These are phyloP conservation scores for Lachnellula suecica DNA, from an alignment of 2,329 filamentous ascomycete species.

Conservation along the genomic window DNA sequence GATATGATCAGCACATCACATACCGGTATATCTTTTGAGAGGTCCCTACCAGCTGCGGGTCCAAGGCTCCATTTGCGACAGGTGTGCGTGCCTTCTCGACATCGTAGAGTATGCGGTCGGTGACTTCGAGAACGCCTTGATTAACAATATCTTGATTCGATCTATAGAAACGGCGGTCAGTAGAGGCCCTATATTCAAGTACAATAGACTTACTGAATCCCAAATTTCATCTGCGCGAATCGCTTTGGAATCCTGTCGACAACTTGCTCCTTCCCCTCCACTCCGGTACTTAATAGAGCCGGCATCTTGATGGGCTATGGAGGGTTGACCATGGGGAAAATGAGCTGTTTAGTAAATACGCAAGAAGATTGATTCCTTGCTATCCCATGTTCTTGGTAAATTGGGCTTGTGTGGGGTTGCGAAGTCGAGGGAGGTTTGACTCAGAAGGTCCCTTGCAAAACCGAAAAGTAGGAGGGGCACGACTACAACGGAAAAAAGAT, in stretches of 20 bases:
- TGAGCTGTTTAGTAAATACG: background rate
- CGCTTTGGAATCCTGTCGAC: slow-evolving; percentile 85
- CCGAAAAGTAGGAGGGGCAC: background rate
- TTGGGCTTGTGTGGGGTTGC: background rate
- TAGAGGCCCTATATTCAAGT: background rate
- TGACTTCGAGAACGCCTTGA: slow-evolving; percentile 91
- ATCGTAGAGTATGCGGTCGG: slow-evolving; percentile 92
- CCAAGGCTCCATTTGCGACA: slow-evolving; percentile 81
- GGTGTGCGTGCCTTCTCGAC: slow-evolving; percentile 75
- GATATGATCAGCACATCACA: slow-evolving; percentile 9
- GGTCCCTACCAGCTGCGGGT: slow-evolving; percentile 66
- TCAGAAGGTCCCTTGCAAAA: background rate
- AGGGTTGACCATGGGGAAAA: slow-evolving; percentile 1
- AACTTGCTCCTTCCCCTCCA: slow-evolving; percentile 76
- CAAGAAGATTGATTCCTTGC: background rate
- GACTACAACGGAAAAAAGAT: background rate
- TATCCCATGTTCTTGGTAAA: background rate
- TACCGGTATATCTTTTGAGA: background rate
- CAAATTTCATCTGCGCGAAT: slow-evolving; percentile 92
- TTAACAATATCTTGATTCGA: slow-evolving; percentile 94
- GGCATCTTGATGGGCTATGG: slow-evolving; percentile 21
- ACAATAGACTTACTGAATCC: slow-evolving; percentile 67
- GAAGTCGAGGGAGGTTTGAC: background rate
- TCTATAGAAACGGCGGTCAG: slow-evolving; percentile 42
- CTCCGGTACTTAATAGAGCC: slow-evolving; percentile 19